Evolutionary conservation across 2,329 filamentous ascomycete genomes (phyloP).

Genomic region (Curvularia lunata): DNA sequence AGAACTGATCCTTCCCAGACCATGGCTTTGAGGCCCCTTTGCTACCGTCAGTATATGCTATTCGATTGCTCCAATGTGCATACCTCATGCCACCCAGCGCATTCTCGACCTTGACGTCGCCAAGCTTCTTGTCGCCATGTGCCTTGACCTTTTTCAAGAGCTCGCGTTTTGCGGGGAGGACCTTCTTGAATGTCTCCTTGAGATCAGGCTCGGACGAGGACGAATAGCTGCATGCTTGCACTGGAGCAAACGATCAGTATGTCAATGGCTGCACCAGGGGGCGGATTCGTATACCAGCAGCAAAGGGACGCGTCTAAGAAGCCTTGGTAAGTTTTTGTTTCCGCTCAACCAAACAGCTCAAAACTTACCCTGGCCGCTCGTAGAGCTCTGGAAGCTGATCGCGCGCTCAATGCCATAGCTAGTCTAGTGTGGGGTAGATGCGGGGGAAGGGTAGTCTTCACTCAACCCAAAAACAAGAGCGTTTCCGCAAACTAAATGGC

Average conservation of each 20-base stretch:
- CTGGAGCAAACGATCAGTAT: conserved; percentile 33
- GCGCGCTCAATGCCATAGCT: conserved; percentile 69
- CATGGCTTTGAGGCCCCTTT: conserved; percentile 89
- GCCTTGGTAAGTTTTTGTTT: conserved; percentile 21
- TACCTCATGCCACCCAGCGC: conserved; percentile 93
- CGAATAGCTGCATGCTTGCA: conserved; percentile 67
- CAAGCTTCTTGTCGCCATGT: conserved; percentile 80
- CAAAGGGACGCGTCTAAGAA: conserved; percentile 40
- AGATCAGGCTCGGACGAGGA: conserved; percentile 83
- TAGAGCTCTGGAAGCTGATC: conserved; percentile 67
- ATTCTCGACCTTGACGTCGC: conserved; percentile 92
- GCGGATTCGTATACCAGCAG: conserved; percentile 46
- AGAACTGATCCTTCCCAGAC: conserved; percentile 98
- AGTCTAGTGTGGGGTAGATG: conserved; percentile 38
- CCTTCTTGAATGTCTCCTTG: conserved; percentile 81
- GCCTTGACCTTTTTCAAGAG: conserved; percentile 93
- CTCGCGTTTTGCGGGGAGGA: conserved; percentile 91
- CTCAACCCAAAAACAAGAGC: conserved; percentile 14
- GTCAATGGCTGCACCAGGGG: not conserved
- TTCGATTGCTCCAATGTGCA: not conserved
- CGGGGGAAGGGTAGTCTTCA: conserved; percentile 27
- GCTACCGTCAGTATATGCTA: conserved; percentile 16
- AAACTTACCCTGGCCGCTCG: conserved; percentile 67
- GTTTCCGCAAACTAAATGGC: conserved; percentile 4
- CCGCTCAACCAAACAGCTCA: not conserved